Evolutionary conservation across 176 grass and related monocot species (phyloP), one percentile per base, ranked within the genome.

Genomic region (Microstegium vimineum): DNA sequence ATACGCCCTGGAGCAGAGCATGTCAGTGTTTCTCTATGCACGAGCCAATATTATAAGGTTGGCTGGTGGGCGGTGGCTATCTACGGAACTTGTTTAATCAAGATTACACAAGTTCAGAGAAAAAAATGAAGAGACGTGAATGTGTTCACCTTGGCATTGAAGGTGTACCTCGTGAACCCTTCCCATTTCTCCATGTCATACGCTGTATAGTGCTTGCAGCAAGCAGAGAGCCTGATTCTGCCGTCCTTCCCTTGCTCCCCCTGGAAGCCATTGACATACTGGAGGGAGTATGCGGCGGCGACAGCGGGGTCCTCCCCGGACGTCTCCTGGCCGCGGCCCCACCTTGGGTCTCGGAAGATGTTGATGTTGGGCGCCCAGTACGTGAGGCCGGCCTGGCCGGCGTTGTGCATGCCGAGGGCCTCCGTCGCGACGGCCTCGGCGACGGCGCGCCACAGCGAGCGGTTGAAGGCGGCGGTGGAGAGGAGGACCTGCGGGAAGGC

Each of bases 311-410:
- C 96, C 84, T 98, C 96, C 11, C 90, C 93, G 54, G 96, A 93
- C 8, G 96, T 98, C 87, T 98, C 96, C 87, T 98, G 93, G 23
- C 96, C 90, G 28, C 93, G 96, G 6, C 96, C 93, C 93, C 90
- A 98, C 27, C 96, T 81, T 0, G 91, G 93, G 72, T 98, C 96
- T 56, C 93, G 89, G 89, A 98, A 98, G 61, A 98, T 68, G 89
- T 98, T 98, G 82, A 98, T 98, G 87, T 98, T 98, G 70, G 90
- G 96, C 25, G 90, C 93, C 96, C 90, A 98, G 87, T 90, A 98
- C 25, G 92, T 95, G 72, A 98, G 96, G 9, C 96, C 96, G 5
- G 96, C 96, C 89, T 95, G 96, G 4, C 90, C 96, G 25, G 69
- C 63, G 85, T 71, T 90, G 89, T 98, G 86, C 96, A 98, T 98